These are phyloP conservation scores for Diplodia corticola DNA, from an alignment of 2,329 filamentous ascomycete genomes.

Conservation along the genomic window DNA sequence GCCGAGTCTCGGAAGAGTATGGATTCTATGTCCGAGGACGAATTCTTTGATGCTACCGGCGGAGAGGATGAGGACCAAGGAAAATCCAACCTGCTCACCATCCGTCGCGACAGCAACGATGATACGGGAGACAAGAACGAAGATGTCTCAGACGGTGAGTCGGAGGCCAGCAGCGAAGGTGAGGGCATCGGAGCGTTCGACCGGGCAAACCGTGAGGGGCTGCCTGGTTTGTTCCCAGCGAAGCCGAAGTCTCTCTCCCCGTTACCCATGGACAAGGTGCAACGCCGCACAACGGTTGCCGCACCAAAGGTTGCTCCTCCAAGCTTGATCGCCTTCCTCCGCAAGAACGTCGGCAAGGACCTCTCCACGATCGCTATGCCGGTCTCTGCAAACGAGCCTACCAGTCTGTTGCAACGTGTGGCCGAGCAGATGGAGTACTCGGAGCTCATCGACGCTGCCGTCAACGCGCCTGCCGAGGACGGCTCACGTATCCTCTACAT, in stretches of 20 bases:
- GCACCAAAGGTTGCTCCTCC: slow-evolving; percentile 78
- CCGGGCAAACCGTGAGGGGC: slow-evolving; percentile 34
- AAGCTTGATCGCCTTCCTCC: slow-evolving; percentile 87
- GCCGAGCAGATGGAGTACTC: slow-evolving; percentile 93
- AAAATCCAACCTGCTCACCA: slow-evolving; percentile 69
- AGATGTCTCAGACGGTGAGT: slow-evolving; percentile 54
- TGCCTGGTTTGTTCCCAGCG: slow-evolving; percentile 65
- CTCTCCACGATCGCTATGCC: slow-evolving; percentile 97
- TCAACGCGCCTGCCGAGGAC: slow-evolving; percentile 51
- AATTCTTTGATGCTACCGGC: slow-evolving; percentile 91
- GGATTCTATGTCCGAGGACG: slow-evolving; percentile 78
- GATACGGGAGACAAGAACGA: slow-evolving; percentile 57
- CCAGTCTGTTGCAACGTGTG: slow-evolving; percentile 81
- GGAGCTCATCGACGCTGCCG: slow-evolving; percentile 71
- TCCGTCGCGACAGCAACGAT: slow-evolving; percentile 69
- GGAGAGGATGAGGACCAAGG: slow-evolving; percentile 36
- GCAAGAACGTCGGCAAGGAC: slow-evolving; percentile 98
- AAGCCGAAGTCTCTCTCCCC: slow-evolving; percentile 76
- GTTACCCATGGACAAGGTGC: slow-evolving; percentile 69
- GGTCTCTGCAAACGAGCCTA: slow-evolving; percentile 91
- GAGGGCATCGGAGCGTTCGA: slow-evolving; percentile 50
- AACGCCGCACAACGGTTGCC: slow-evolving; percentile 69
- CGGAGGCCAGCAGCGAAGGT: slow-evolving; percentile 63
- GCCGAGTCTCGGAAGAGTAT: slow-evolving; percentile 63
- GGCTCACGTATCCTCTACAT: slow-evolving; percentile 80